These are phyloP conservation scores for Diatrype stigma DNA, from an alignment of 2,329 filamentous ascomycete genomes.

Conservation along the genomic window DNA sequence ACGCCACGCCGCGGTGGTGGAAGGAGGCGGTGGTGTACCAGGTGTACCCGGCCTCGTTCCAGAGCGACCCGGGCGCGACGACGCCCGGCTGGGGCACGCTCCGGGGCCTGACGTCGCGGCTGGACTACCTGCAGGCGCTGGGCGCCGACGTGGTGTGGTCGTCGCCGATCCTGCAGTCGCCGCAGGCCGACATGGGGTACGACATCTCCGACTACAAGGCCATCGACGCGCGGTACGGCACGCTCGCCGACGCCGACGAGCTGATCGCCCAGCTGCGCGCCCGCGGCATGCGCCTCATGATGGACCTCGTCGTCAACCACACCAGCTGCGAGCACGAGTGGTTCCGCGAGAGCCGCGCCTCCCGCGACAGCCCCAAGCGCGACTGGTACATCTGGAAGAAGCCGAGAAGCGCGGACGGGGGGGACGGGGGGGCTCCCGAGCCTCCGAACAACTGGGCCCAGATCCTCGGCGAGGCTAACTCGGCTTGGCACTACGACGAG, in stretches of 20 bases:
- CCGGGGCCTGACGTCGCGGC: slow-evolving; percentile 57
- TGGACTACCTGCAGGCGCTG: slow-evolving; percentile 57
- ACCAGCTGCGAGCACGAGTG: slow-evolving; percentile 68
- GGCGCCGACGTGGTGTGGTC: slow-evolving; percentile 65
- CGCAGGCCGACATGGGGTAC: slow-evolving; percentile 67
- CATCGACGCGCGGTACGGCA: slow-evolving; percentile 63
- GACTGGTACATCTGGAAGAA: slow-evolving; percentile 64
- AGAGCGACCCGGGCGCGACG: slow-evolving; percentile 49
- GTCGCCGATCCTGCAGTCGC: slow-evolving; percentile 61
- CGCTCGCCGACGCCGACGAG: slow-evolving; percentile 59
- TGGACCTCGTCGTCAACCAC: slow-evolving; percentile 77
- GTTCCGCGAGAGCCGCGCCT: slow-evolving; percentile 64
- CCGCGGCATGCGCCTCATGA: slow-evolving; percentile 64
- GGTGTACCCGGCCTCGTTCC: slow-evolving; percentile 56
- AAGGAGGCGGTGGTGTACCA: slow-evolving; percentile 56
- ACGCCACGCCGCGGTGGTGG: slow-evolving; percentile 41
- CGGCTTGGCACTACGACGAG: slow-evolving; percentile 68
- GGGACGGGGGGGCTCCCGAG: slow-evolving; percentile 58
- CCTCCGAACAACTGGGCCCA: slow-evolving; percentile 74
- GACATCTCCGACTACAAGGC: slow-evolving; percentile 65
- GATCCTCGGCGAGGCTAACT: slow-evolving; percentile 55
- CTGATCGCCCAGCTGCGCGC: slow-evolving; percentile 57
- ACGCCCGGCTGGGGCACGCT: slow-evolving; percentile 57
- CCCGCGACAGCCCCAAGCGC: slow-evolving; percentile 58
- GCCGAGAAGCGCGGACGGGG: slow-evolving; percentile 46